These are phyloP conservation scores for Talaromyces sp. DNA, from an alignment of 2,329 filamentous ascomycete species.

Conservation along the genomic window DNA sequence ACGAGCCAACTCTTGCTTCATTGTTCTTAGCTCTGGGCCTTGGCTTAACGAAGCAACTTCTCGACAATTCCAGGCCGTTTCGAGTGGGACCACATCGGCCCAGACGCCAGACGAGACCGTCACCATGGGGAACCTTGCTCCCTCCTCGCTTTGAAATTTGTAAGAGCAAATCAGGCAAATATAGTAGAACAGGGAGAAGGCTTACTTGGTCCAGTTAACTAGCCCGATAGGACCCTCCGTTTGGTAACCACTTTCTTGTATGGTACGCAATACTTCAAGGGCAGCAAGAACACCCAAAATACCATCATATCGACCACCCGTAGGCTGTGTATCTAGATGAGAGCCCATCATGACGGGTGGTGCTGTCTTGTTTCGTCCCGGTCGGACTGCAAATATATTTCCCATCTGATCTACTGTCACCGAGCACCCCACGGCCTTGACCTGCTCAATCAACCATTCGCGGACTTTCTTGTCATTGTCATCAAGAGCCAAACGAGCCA, in stretches of 20 bases:
- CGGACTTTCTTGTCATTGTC: constrained; percentile 68
- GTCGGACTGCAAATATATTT: constrained; percentile 12
- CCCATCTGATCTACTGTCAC: constrained; percentile 65
- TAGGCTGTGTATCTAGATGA: constrained; percentile 49
- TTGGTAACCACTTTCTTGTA: constrained; percentile 64
- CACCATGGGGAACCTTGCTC: constrained; percentile 69
- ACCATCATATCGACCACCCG: constrained; percentile 48
- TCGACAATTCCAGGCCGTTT: constrained; percentile 56
- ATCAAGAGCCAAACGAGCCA: constrained; percentile 69
- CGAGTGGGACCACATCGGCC: constrained; percentile 60
- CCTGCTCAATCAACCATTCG: constrained; percentile 70
- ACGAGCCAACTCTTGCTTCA: constrained; percentile 61
- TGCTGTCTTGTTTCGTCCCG: background rate
- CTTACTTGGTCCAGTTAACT: constrained; percentile 72
- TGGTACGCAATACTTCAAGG: constrained; percentile 66
- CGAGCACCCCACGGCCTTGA: constrained; percentile 61
- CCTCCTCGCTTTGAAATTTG: constrained; percentile 60
- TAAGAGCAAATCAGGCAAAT: background rate
- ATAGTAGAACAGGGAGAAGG: background rate
- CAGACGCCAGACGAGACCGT: constrained; percentile 73
- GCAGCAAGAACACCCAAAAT: constrained; percentile 71
- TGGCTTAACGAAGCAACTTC: constrained; percentile 54
- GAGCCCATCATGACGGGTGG: constrained; percentile 21
- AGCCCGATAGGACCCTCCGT: constrained; percentile 70
- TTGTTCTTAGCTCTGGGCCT: constrained; percentile 42